Evolutionary conservation across 1,284 basidiomycete species (phyloP).

Genomic region (Pseudomicrostroma phylloplanum): DNA sequence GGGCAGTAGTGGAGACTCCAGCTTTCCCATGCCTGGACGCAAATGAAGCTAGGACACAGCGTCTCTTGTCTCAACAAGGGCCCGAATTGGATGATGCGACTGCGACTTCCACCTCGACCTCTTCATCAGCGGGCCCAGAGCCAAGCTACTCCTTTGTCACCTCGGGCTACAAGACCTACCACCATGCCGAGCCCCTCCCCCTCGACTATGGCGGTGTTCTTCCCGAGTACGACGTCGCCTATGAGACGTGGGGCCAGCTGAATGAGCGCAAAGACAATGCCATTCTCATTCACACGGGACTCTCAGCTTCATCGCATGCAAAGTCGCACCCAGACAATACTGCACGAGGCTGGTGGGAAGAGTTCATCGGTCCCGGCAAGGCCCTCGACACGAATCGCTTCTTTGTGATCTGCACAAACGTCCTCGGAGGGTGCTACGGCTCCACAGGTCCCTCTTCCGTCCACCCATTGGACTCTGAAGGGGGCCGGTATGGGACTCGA

Average conservation of each 20-base stretch:
- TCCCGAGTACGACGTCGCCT: constrained; percentile 74
- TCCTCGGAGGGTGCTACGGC: constrained; percentile 94
- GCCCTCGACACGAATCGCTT: constrained; percentile 87
- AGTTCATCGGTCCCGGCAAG: constrained; percentile 85
- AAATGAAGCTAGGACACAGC: constrained; percentile 37
- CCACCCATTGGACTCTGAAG: constrained; percentile 59
- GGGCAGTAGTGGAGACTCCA: constrained; percentile 8
- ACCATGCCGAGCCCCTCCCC: constrained; percentile 58
- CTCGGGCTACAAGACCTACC: constrained; percentile 51
- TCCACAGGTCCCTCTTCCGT: constrained; percentile 84
- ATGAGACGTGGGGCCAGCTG: constrained; percentile 94
- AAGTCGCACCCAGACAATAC: constrained; percentile 74
- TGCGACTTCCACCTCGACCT: constrained; percentile 2
- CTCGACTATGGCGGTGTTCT: constrained; percentile 70
- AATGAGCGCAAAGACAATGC: constrained; percentile 74
- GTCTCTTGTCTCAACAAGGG: constrained; percentile 24
- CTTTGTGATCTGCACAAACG: constrained; percentile 94
- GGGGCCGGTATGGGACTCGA: constrained; percentile 68
- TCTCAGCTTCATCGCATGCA: constrained; percentile 92
- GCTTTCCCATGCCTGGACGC: constrained; percentile 47
- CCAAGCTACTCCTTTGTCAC: constrained; percentile 53
- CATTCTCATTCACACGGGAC: constrained; percentile 92
- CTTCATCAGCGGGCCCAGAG: constrained; percentile 49
- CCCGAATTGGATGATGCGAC: constrained; percentile 6
- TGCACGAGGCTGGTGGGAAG: constrained; percentile 93